Conservation (phyloP, 345 rosid genomes). For the Gossypium mustelinum region DNA sequence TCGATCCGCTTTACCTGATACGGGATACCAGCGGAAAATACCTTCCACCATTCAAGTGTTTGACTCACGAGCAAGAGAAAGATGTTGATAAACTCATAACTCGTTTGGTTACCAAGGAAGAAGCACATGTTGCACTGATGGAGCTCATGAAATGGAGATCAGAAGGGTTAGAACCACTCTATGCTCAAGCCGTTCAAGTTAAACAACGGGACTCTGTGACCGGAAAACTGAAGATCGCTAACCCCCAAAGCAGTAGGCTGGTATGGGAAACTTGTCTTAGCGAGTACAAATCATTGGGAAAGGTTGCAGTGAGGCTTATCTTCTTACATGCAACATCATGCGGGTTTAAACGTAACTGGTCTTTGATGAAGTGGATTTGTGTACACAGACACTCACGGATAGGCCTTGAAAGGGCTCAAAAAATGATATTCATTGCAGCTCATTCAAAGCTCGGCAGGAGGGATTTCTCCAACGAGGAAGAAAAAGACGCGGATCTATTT, state of each 20-base stretch:
- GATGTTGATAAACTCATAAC: slow-evolving; percentile 53
- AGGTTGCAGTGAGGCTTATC: slow-evolving; percentile 49
- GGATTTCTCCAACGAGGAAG: slow-evolving; percentile 45
- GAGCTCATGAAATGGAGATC: slow-evolving; percentile 67
- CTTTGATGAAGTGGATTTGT: slow-evolving; percentile 41
- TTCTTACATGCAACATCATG: slow-evolving; percentile 54
- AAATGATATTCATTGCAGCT: slow-evolving; percentile 54
- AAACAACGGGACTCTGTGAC: slow-evolving; percentile 47
- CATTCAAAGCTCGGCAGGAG: slow-evolving; percentile 48
- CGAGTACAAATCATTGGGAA: slow-evolving; percentile 49
- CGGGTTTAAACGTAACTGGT: slow-evolving; percentile 45
- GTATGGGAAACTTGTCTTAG: slow-evolving; percentile 65
- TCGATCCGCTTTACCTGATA: slow-evolving; percentile 47
- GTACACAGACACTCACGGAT: slow-evolving; percentile 33
- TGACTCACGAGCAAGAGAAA: slow-evolving; percentile 51
- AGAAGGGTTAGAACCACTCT: slow-evolving; percentile 55
- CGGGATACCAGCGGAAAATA: slow-evolving; percentile 47
- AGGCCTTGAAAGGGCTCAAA: slow-evolving; percentile 49
- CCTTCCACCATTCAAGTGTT: slow-evolving; percentile 54
- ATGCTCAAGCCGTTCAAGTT: slow-evolving; percentile 62
- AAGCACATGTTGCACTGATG: slow-evolving; percentile 51
- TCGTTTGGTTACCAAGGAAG: slow-evolving; percentile 45
- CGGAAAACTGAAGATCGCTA: slow-evolving; percentile 55
- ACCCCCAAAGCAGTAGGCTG: slow-evolving; percentile 55
- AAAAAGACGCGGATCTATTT: slow-evolving; percentile 45